Base-by-base conservation (phyloP, 257 asterid species). In the Haberlea rhodopensis region DNA sequence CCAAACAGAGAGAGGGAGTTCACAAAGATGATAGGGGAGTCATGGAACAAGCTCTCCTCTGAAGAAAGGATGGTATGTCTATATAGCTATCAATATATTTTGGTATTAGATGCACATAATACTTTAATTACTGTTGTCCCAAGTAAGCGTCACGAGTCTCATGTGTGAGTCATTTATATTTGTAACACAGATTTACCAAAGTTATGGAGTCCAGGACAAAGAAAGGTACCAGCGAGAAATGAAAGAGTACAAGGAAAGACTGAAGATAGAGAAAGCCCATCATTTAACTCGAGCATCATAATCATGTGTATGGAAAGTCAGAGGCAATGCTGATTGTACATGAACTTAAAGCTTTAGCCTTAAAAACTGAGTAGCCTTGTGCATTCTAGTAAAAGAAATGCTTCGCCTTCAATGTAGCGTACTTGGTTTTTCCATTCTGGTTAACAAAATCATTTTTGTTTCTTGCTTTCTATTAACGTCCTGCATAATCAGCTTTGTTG, bases 1-100 rank as follows among this genome's bases (percentile, higher is more conserved):
- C 90, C 94, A 6, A 74, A 69, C 0, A 73, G 82, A 32, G 91
- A 81, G 56, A 87, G 90, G 80, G 90, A 91, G 70, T 81, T 88
- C 83, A 88, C 88, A 0, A 91, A 83, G 46, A 86, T 88, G 95
- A 86, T 85, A 2, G 96, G 90, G 2, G 78, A 86, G 57, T 60
- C 90, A 0, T 91, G 98, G 96, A 91, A 71, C 71, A 76, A 49
- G 13, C 90, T 91, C 22, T 34, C 87, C 53, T 67, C 76, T 0
- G 86, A 81, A 31, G 92, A 91, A 34, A 84, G 81, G 37, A 75
- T n/a, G 65, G 96, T 91, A 53, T 8, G 13, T 5, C 15, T 26
- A n/a, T 20, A 4, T 11, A 19, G 22, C 16, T 34, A 9, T 43
- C 16, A 46, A 5, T 60, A 25, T 32, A 8, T 5, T 62, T 45